Conservation (phyloP, 2,329 filamentous ascomycete genomes). For the Emmonsiellopsis sp. region DNA sequence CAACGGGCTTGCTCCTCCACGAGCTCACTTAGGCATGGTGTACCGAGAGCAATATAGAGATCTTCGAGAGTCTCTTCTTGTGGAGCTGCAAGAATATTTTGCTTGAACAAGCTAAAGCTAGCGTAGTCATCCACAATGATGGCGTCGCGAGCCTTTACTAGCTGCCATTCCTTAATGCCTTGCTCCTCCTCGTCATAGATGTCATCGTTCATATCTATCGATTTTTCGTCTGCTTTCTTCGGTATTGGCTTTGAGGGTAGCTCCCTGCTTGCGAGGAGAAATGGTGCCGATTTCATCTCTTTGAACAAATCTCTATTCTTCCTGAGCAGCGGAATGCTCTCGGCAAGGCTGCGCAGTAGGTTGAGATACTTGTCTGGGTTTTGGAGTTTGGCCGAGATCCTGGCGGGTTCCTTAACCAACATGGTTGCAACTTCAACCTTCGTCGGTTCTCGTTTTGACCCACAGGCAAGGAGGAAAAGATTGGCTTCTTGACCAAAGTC, state of each 20-base stretch:
- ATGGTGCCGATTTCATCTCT: conserved; percentile 65
- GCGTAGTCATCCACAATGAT: conserved; percentile 82
- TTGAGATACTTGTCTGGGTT: conserved; percentile 78
- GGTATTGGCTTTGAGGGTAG: conserved; percentile 34
- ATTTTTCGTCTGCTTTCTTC: conserved; percentile 11
- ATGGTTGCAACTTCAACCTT: conserved; percentile 75
- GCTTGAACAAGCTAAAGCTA: conserved; percentile 80
- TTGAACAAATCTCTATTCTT: conserved; percentile 69
- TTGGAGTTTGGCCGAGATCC: conserved; percentile 70
- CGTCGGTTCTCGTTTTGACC: conserved; percentile 84
- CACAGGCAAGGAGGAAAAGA: conserved; percentile 76
- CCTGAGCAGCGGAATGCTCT: conserved; percentile 60
- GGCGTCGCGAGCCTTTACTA: conserved; percentile 62
- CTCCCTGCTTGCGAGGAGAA: conserved; percentile 77
- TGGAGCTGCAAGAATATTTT: conserved; percentile 73
- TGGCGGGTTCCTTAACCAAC: conserved; percentile 73
- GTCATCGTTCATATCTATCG: conserved; percentile 31
- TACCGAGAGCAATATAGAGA: conserved; percentile 76
- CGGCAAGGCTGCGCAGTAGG: conserved; percentile 70
- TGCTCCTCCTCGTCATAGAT: conserved; percentile 51
- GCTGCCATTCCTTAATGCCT: conserved; percentile 66
- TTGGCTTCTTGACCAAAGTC: conserved; percentile 87
- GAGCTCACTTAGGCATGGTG: conserved; percentile 63
- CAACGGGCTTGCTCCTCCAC: conserved; percentile 71
- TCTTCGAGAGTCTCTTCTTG: conserved; percentile 79